These are phyloP conservation scores for Conticribra guillardii DNA, from an alignment of 108 stramenopile genomes.

Conservation along the genomic window DNA sequence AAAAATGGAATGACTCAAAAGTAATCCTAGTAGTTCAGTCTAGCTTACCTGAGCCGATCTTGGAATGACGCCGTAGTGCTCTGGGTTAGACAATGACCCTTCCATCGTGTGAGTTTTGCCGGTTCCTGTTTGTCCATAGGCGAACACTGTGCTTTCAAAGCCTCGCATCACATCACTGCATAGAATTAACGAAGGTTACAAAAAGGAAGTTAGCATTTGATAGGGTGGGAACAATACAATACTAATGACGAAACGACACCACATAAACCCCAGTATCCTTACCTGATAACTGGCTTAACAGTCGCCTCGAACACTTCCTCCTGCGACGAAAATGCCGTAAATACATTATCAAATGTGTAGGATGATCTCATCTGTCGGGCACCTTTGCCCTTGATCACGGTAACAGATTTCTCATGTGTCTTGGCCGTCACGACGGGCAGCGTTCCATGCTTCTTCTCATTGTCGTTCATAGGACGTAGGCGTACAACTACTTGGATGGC, in stretches of 20 bases:
- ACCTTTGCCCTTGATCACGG: conserved; percentile 81
- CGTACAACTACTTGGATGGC: conserved; percentile 82
- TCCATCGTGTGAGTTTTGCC: conserved; percentile 92
- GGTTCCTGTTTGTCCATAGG: conserved; percentile 76
- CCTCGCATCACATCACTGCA: conserved; percentile 72
- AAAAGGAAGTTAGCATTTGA: background rate
- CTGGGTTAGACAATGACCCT: conserved; percentile 59
- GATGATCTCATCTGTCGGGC: conserved; percentile 53
- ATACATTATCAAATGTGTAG: conserved; percentile 82
- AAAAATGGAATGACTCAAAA: too few relatives aligned
- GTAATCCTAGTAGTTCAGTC: too few relatives aligned
- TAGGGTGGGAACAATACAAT: background rate
- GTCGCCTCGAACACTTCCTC: conserved; percentile 80
- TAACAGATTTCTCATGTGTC: conserved; percentile 65
- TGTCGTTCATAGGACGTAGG: conserved; percentile 78
- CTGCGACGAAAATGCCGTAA: conserved; percentile 77
- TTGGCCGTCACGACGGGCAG: conserved; percentile 76
- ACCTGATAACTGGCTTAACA: conserved; percentile 73
- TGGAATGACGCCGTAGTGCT: conserved; percentile 73
- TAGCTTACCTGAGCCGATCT: conserved; percentile 55
- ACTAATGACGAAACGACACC: background rate
- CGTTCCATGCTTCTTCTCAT: conserved; percentile 65
- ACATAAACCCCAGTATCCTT: background rate
- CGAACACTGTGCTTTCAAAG: conserved; percentile 71
- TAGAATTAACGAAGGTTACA: background rate